A percentile compares a stretch with the other conserved stretches of the same genome.
Conservation (phyloP, 2,329 filamentous ascomycete genomes). For the Huntiella abstrusa region DNA sequence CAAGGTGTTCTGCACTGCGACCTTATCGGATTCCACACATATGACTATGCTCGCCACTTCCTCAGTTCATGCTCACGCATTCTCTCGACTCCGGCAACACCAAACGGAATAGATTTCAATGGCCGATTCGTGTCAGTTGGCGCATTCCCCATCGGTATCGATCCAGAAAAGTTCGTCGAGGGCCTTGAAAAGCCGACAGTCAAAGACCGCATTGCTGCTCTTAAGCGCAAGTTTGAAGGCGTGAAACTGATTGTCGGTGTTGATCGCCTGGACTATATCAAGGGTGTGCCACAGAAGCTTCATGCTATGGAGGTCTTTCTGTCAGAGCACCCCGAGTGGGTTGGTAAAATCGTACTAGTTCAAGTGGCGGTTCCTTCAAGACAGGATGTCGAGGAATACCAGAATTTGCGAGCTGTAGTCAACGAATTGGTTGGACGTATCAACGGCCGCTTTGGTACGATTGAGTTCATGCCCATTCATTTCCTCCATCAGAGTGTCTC, state of each 20-base stretch:
- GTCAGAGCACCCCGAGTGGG: conserved; percentile 93
- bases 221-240: conserved; percentile 82
- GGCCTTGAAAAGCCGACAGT: conserved; percentile 72
- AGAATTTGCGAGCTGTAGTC: conserved; percentile 84
- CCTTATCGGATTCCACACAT: conserved; percentile 93
- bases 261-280: conserved; percentile 95
- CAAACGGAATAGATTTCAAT: conserved; percentile 82
- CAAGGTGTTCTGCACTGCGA: conserved; percentile 82
- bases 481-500: conserved; percentile 93
- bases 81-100: conserved; percentile 62
- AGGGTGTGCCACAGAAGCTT: conserved; percentile 92
- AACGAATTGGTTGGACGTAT: conserved; percentile 95
- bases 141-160: conserved; percentile 94
- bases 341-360: conserved; percentile 88
- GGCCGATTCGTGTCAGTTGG: conserved; percentile 79
- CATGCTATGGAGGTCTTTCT: conserved; percentile 94
- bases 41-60: conserved; percentile 97
- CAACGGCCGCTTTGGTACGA: conserved; percentile 90
- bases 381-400: conserved; percentile 94
- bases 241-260: conserved; percentile 95
- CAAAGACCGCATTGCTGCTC: conserved; percentile 64
- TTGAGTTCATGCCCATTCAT: conserved; percentile 98
- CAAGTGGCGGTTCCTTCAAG: conserved; percentile 90
- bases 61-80: conserved; percentile 92
- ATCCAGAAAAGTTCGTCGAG: conserved; percentile 88